Percentiles rank a stretch among this genome's conserved stretches.
phyloP scores from a whole-genome alignment of 2,329 filamentous ascomycete species.

The Paecilomyces sp. region DNA sequence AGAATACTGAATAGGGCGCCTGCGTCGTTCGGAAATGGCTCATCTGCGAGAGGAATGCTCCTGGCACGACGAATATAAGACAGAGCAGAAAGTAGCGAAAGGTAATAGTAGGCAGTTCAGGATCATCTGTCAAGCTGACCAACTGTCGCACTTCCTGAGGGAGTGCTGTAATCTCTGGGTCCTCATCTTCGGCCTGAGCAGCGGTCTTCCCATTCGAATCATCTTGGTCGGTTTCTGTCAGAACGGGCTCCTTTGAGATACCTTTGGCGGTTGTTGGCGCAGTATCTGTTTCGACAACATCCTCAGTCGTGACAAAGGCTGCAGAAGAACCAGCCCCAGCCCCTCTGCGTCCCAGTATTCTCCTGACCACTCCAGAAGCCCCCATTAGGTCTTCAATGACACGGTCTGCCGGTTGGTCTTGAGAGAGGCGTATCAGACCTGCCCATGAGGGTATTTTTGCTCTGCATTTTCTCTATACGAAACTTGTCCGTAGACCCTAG shows the following conservation, averaged over 20 bases:
- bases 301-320: not conserved
- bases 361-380: not conserved
- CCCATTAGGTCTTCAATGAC: not conserved
- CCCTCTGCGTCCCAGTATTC: not conserved
- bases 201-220: slow-evolving; percentile 7
- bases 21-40: slow-evolving; percentile 51
- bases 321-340: not conserved
- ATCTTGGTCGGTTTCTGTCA: not conserved
- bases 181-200: slow-evolving; percentile 27
- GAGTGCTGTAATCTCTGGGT: slow-evolving; percentile 47
- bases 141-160: slow-evolving; percentile 50
- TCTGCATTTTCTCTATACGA: not conserved
- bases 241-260: not conserved
- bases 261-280: not conserved
- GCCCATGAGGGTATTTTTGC: not conserved
- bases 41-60: slow-evolving; percentile 52
- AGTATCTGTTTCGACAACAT: not conserved
- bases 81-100: slow-evolving; percentile 54
- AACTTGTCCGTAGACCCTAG: not conserved
- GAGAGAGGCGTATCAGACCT: too few relatives aligned
- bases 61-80: slow-evolving; percentile 49
- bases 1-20: slow-evolving; percentile 54
- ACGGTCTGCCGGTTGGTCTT: not conserved
- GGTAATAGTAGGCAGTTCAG: slow-evolving; percentile 49
- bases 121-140: slow-evolving; percentile 52